A percentile compares a stretch with the other conserved stretches of the same genome.
Evolutionary conservation across 805 yeast species (phyloP).

Genomic region (Candida verbasci): DNA sequence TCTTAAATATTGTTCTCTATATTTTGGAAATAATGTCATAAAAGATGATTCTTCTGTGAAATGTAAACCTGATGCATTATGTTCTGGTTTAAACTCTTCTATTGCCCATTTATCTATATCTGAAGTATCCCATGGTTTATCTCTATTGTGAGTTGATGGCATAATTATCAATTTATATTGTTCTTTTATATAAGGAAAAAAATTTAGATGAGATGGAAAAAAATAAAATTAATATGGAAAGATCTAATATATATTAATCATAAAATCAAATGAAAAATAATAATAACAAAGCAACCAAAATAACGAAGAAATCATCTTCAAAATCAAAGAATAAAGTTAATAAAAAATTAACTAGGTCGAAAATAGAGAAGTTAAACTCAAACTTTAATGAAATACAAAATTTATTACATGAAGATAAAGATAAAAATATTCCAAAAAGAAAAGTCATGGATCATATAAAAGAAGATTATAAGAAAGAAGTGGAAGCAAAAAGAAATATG

Average conservation of each 20-base stretch:
- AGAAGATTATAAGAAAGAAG: conserved; percentile 38
- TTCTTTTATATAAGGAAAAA: background rate
- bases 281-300: conserved; percentile 1
- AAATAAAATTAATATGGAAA: background rate
- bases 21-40: conserved; percentile 93
- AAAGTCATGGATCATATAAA: conserved; percentile 35
- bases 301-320: conserved; percentile 3
- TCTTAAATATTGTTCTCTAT: conserved; percentile 85
- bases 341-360: conserved; percentile 27
- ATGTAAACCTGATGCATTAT: conserved; percentile 79
- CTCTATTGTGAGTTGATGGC: conserved; percentile 92
- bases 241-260: background rate
- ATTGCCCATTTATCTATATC: conserved; percentile 91
- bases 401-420: conserved; percentile 10
- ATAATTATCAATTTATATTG: conserved; percentile 30
- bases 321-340: conserved; percentile 14
- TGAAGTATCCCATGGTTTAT: conserved; percentile 97
- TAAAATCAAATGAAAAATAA: background rate
- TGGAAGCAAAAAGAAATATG: conserved; percentile 11
- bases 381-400: conserved; percentile 21
- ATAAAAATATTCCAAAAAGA: conserved; percentile 10
- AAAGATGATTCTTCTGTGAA: conserved; percentile 96
- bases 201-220: conserved; percentile 3
- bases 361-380: conserved; percentile 32
- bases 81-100: conserved; percentile 86